Percentiles rank a stretch among this genome's conserved stretches.
These are phyloP conservation scores for Calonectria pteridis DNA, from an alignment of 2,329 filamentous ascomycete genomes.

Conservation along the genomic window DNA sequence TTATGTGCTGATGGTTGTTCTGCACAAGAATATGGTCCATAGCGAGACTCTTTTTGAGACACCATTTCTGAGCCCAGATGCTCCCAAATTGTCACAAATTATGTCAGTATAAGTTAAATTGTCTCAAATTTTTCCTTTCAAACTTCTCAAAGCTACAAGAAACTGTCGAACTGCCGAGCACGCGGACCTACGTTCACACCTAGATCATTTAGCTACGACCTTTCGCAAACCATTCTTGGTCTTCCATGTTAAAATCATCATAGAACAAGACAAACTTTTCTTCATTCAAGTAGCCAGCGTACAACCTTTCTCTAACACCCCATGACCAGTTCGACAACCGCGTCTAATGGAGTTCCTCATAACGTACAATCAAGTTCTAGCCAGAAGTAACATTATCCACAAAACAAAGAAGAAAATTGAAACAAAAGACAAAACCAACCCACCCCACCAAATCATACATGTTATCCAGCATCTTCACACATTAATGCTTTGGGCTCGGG, in stretches of 20 bases:
- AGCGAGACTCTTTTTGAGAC: too few relatives aligned
- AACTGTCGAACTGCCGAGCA: too few relatives aligned
- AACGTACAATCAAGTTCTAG: not conserved
- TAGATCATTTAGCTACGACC: not conserved
- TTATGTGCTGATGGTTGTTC: not conserved
- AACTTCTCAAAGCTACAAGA: too few relatives aligned
- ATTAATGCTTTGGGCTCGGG: not conserved
- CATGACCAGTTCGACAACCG: not conserved
- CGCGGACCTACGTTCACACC: not conserved
- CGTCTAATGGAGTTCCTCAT: not conserved
- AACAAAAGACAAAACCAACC: not conserved
- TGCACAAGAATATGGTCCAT: too few relatives aligned
- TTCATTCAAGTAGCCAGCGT: not conserved
- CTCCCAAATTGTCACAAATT: too few relatives aligned
- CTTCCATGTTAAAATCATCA: not conserved
- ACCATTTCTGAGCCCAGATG: too few relatives aligned
- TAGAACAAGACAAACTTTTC: not conserved
- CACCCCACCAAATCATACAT: not conserved
- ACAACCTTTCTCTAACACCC: not conserved
- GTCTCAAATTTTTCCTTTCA: too few relatives aligned
- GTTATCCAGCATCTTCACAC: too few relatives aligned
- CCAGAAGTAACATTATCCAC: not conserved
- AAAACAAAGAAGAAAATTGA: not conserved
- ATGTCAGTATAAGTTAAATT: too few relatives aligned
- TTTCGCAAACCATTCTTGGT: not conserved